Evolutionary conservation across 2,329 filamentous ascomycete species (phyloP), one percentile per base, ranked within the genome.

Genomic region (Paradendryphiella salina): DNA sequence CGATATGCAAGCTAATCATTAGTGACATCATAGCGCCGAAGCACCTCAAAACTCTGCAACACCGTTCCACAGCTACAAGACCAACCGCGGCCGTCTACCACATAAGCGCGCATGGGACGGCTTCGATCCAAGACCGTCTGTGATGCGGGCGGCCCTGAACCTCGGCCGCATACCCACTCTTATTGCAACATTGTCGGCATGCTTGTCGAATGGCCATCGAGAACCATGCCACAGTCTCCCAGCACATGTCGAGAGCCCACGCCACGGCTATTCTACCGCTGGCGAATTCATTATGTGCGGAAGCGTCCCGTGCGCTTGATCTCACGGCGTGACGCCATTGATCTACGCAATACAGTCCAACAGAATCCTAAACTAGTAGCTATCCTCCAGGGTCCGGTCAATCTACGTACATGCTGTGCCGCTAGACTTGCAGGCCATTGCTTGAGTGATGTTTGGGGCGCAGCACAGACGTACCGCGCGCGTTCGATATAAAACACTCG

Each of bases 11-110:
- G 51, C 45, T 56, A 56, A 52, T 56, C 57, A 49, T 17, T 29
- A 36, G 55, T 64, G 56, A 58, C 65, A 61, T 68, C 66, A 69
- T 61, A 41, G 46, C 56, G 56, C 60, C 61, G 48, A 49, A 36
- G 18, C 29, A 43, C 42, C 44, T 47, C 60, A 50, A 49, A 60
- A 52, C 54, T 65, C 60, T 59, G 57, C 45, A 50, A 50, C 51
- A 51, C 38, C 50, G 56, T 54, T 56, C 58, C 59, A 63, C 60
- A 61, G 48, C 60, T 45, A 56, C 56, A 48, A 28, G 31, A 43
- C 50, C 58, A 55, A 63, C 61, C 66, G 65, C 64, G 63, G 65
- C 62, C 65, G 66, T 63, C 52, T 58, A 55, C 37, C 44, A 57
- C 52, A 57, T 60, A n/a, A 51, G 55, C 45, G 41, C 50, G 59